phyloP scores from a whole-genome alignment of 148 eudicot species.

The Dianthus caryophyllus region DNA sequence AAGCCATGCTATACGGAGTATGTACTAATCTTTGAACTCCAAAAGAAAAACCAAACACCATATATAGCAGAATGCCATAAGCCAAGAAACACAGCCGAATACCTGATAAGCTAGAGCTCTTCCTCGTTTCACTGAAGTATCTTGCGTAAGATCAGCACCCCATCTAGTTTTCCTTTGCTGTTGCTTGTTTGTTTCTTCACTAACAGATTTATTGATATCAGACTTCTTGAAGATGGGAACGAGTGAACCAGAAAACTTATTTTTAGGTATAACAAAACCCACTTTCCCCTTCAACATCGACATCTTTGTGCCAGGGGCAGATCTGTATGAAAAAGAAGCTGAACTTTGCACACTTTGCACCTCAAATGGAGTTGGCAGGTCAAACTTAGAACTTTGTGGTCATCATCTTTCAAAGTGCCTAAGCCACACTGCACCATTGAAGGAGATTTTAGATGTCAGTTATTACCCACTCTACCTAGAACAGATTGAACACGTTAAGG shows the following conservation, averaged over 20 bases:
- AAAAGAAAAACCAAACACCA: not conserved
- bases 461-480: too few relatives aligned
- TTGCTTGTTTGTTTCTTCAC: conserved; percentile 51
- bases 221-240: conserved; percentile 66
- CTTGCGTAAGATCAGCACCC: conserved; percentile 81
- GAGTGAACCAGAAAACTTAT: conserved; percentile 88
- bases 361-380: not conserved
- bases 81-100: conserved; percentile 15
- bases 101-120: conserved; percentile 96
- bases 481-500: not conserved
- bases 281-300: conserved; percentile 70
- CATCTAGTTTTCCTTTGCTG: conserved; percentile 84
- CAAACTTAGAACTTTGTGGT: not conserved
- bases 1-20: not conserved
- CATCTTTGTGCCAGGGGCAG: conserved; percentile 43
- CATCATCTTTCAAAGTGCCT: not conserved
- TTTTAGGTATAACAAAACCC: conserved; percentile 94
- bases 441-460: not conserved
- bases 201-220: conserved; percentile 39
- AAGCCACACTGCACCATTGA: not conserved
- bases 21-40: not conserved
- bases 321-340: conserved; percentile 30
- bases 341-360: not conserved
- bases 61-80: not conserved
- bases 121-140: conserved; percentile 63